Conservation (phyloP, 2,329 filamentous ascomycete species). For the Colletotrichum spaethianum region DNA sequence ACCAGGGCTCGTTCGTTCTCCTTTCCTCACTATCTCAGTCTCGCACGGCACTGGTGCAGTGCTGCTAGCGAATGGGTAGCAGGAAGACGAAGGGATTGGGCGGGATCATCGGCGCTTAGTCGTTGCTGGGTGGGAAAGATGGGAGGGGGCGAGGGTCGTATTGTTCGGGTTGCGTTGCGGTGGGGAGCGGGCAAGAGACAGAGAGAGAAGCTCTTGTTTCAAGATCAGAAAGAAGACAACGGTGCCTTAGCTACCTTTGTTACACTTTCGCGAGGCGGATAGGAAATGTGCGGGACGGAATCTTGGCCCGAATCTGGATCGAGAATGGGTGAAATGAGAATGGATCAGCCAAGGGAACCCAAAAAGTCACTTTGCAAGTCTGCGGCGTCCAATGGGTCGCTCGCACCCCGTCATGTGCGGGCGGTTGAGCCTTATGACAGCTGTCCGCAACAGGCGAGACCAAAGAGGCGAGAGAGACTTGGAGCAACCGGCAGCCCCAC, state of each 20-base stretch:
- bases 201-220: conserved; percentile 18
- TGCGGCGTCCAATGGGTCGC: conserved; percentile 29
- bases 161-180: not conserved
- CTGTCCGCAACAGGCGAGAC: conserved; percentile 25
- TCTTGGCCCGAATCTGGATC: conserved; percentile 27
- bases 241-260: not conserved
- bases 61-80: conserved; percentile 29
- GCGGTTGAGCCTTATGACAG: conserved; percentile 29
- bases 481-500: not conserved
- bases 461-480: not conserved
- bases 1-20: conserved; percentile 22
- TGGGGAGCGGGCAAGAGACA: not conserved
- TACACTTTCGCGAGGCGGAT: conserved; percentile 11
- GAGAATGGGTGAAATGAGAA: not conserved
- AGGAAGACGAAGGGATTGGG: conserved; percentile 16
- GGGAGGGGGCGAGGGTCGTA: not conserved
- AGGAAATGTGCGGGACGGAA: conserved; percentile 6
- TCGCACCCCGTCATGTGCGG: conserved; percentile 37
- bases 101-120: conserved; percentile 36
- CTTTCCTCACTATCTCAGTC: conserved; percentile 9
- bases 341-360: conserved; percentile 18
- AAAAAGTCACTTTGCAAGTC: conserved; percentile 30
- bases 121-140: not conserved
- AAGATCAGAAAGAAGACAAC: conserved; percentile 11
- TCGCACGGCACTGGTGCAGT: conserved; percentile 31